These are phyloP conservation scores for Penicillium occitanis DNA, from an alignment of 2,329 filamentous ascomycete genomes.

Conservation along the genomic window DNA sequence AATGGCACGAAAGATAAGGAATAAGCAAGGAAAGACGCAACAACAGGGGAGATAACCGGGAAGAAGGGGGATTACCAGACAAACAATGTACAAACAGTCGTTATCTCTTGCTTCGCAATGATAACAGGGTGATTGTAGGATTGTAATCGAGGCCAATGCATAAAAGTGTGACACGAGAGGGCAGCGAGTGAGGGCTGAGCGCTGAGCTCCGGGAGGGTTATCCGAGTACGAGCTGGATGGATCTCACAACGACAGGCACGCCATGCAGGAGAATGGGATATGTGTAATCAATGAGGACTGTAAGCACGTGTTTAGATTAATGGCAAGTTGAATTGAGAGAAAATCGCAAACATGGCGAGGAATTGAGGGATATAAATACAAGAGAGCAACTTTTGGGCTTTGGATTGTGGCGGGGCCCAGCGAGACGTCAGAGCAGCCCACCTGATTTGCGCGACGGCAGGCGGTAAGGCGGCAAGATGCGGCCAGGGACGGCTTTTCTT, in stretches of 20 bases:
- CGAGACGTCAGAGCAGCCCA: conserved; percentile 9
- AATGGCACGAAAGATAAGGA: conserved; percentile 1
- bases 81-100: conserved; percentile 11
- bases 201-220: conserved; percentile 18
- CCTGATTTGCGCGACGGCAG: conserved; percentile 9
- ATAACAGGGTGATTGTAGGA: background rate
- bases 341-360: background rate
- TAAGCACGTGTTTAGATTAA: background rate
- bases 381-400: background rate
- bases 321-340: background rate
- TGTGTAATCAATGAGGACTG: background rate
- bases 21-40: background rate
- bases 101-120: conserved; percentile 4
- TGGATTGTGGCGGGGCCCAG: background rate
- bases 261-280: conserved; percentile 16
- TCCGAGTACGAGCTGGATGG: conserved; percentile 15
- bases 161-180: conserved; percentile 10
- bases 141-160: conserved; percentile 15
- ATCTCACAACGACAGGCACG: conserved; percentile 15
- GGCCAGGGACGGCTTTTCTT: conserved; percentile 17
- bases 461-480: conserved; percentile 20
- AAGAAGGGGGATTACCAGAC: background rate
- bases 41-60: background rate
- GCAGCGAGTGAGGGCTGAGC: background rate
- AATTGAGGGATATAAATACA: conserved; percentile 15